These are phyloP conservation scores for Trichoderma aggressivum DNA, from an alignment of 2,329 filamentous ascomycete genomes.

Conservation along the genomic window DNA sequence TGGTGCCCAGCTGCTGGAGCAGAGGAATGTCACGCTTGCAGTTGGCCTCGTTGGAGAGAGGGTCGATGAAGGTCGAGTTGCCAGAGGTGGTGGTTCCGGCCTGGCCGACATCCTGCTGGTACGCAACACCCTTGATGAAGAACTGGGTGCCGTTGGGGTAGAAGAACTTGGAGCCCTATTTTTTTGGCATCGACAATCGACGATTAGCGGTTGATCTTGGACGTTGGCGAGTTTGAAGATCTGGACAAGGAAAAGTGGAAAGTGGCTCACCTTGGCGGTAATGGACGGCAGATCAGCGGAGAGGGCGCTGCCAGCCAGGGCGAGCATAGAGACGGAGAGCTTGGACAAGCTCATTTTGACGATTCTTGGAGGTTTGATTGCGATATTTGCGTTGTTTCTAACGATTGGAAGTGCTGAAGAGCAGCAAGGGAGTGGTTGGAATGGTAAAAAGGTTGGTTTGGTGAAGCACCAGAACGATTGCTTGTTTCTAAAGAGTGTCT, in stretches of 20 bases:
- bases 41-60: constrained; percentile 65
- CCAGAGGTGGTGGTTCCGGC: constrained; percentile 47
- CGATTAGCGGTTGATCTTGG: constrained; percentile 3
- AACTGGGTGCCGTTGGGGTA: constrained; percentile 67
- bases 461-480: neutral
- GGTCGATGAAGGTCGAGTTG: constrained; percentile 67
- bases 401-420: constrained; percentile 12
- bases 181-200: neutral
- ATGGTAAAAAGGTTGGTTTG: constrained; percentile 8
- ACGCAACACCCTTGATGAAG: constrained; percentile 91
- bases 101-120: constrained; percentile 74
- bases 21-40: constrained; percentile 87
- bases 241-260: neutral
- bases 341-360: constrained; percentile 35
- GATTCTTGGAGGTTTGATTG: neutral
- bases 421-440: neutral
- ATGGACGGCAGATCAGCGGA: constrained; percentile 54
- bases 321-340: constrained; percentile 35
- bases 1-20: constrained; percentile 75
- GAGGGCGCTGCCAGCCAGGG: constrained; percentile 41
- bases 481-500: constrained; percentile 28
- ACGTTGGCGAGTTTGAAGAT: neutral
- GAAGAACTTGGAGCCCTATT: constrained; percentile 80
- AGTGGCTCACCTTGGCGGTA: constrained; percentile 60
- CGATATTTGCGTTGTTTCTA: neutral